Base-by-base conservation (phyloP, 345 rosid genomes). In the Rhizophora apiculata region DNA sequence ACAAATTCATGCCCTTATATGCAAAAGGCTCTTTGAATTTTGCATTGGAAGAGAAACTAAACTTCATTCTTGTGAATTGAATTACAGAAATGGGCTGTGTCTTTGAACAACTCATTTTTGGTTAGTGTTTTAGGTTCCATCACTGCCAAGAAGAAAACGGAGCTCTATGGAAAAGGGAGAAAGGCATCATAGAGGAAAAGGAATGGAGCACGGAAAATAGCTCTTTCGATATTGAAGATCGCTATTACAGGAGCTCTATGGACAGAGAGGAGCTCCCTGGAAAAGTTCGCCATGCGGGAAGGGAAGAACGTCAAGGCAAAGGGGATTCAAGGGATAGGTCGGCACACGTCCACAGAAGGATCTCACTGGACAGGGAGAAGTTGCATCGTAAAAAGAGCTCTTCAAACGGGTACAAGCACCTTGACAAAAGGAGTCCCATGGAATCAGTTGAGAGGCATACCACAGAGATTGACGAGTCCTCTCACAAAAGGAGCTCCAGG, bases 81-180 rank as follows among this genome's bases (percentile, higher is more conserved):
- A 16, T 6, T 5, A 63, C 22, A 62, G 65, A 36, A n/a, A 64
- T 20, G 49, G 21, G 52, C 29, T 30, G 36, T 60, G 21, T 63
- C 2, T 53, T 54, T 10, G 46, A 10, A 2, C 15, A 36, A 36
- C 24, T 60, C 37, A n/a, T 65, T 18, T 37, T 34, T 61, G 29
- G 13, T 63, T 51, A 43, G 66, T 56, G 32, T 85, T 76, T 67
- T 74, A 94, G 96, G 88, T 87, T 62, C 98, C 98, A 2, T 89
- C 97, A 59, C 97, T 92, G 16, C 98, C 96, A 13, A 80, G 85
- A 86, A 88, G 86, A 80, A 84, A 70, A 72, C 72, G 65, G 24
- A 24, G 24, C 24, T 24, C 82, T 36, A 57, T 53, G 3, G 84
- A 82, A 27, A 74, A 39, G 77, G 85, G 74, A 72, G 70, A 72